Conservation (phyloP, 2,329 filamentous ascomycete genomes). For the Fusarium palustre region DNA sequence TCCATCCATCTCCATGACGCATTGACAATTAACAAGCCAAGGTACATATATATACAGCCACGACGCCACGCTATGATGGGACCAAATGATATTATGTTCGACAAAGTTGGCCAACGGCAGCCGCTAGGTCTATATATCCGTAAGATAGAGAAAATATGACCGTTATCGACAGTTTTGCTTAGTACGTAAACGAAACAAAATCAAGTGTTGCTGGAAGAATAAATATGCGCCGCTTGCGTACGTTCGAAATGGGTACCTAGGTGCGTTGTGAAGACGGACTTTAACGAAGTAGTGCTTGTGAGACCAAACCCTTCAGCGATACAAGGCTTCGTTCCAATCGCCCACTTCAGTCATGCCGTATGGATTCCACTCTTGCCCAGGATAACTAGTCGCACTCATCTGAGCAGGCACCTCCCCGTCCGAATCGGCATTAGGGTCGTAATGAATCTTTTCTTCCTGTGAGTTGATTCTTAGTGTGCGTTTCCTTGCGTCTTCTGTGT, state of each 20-base stretch:
- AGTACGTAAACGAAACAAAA: constrained; percentile 7
- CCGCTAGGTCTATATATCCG: constrained; percentile 3
- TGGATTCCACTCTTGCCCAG: constrained; percentile 77
- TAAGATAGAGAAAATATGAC: neutral
- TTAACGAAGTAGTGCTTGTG: neutral
- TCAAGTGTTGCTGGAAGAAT: neutral
- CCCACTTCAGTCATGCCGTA: constrained; percentile 54
- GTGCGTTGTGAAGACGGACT: neutral
- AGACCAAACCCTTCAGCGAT: neutral
- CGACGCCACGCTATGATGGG: constrained; percentile 33
- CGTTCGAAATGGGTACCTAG: neutral
- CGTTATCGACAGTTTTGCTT: neutral
- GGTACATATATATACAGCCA: constrained; percentile 18
- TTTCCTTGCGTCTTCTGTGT: constrained; percentile 59
- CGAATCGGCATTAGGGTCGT: constrained; percentile 52
- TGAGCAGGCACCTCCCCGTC: constrained; percentile 54
- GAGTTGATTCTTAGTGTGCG: constrained; percentile 57
- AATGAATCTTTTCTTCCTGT: constrained; percentile 67
- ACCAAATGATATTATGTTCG: constrained; percentile 3
- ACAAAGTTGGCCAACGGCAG: neutral
- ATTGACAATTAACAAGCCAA: constrained; percentile 7
- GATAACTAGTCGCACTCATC: constrained; percentile 77
- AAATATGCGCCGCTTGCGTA: neutral
- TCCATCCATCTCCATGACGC: constrained; percentile 15
- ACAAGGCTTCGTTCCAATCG: constrained; percentile 44